Conservation (phyloP, 768 basidiomycete species). For the Boletus sp. region DNA sequence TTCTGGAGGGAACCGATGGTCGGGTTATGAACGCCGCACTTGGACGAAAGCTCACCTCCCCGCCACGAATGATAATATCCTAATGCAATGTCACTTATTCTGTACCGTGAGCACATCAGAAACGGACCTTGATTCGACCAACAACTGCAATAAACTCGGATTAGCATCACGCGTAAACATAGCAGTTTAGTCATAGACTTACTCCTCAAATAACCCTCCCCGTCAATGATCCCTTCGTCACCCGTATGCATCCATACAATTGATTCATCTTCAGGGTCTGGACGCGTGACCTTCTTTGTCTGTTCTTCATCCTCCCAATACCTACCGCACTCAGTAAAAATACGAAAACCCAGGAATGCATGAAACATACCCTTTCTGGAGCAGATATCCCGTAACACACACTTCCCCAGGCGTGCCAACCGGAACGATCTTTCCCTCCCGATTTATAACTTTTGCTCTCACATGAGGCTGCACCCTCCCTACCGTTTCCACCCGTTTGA, state of each 20-base stretch:
- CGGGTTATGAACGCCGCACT: not conserved
- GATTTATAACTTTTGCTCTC: constrained; percentile 66
- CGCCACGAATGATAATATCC: constrained; percentile 86
- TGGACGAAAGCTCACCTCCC: constrained; percentile 50
- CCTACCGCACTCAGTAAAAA: constrained; percentile 33
- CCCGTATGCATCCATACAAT: constrained; percentile 82
- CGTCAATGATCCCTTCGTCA: constrained; percentile 77
- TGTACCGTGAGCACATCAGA: not conserved
- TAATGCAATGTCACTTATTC: constrained; percentile 22
- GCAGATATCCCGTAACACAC: constrained; percentile 67
- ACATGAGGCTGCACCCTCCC: constrained; percentile 76
- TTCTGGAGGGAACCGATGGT: constrained; percentile 43
- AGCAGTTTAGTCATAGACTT: constrained; percentile 22
- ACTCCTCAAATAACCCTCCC: constrained; percentile 77
- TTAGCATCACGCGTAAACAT: not conserved
- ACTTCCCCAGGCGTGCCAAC: constrained; percentile 73
- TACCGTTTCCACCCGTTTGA: constrained; percentile 79
- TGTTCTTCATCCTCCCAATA: constrained; percentile 77
- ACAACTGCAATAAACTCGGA: constrained; percentile 49
- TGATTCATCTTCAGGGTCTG: constrained; percentile 46
- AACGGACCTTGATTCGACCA: constrained; percentile 68
- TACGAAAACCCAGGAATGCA: not conserved
- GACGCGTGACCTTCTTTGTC: constrained; percentile 55
- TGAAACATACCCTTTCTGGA: constrained; percentile 67
- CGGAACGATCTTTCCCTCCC: constrained; percentile 59